These are phyloP conservation scores for Setomelanomma holmii DNA, from an alignment of 2,329 filamentous ascomycete species.

Conservation along the genomic window DNA sequence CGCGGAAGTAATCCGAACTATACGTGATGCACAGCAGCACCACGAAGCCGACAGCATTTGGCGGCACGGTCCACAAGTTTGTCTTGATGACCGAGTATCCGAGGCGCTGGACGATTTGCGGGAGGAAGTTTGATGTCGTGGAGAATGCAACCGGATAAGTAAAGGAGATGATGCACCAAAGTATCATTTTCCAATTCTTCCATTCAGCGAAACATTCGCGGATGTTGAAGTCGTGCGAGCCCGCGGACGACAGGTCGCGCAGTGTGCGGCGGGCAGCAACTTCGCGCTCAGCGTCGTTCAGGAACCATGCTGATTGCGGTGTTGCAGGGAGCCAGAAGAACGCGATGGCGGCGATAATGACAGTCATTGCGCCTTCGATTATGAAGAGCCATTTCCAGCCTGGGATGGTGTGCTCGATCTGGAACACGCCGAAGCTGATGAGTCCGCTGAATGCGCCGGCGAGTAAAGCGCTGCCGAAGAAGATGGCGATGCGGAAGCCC, in stretches of 20 bases:
- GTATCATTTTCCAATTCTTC: conserved; percentile 52
- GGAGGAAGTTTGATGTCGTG: conserved; percentile 57
- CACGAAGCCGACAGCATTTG: conserved; percentile 57
- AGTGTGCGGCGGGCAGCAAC: conserved; percentile 55
- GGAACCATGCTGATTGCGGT: conserved; percentile 48
- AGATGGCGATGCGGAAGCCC: conserved; percentile 54
- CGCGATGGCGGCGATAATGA: conserved; percentile 38
- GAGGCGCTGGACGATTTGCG: conserved; percentile 55
- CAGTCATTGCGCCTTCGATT: conserved; percentile 49
- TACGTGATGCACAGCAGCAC: conserved; percentile 55
- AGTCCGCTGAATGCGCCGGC: conserved; percentile 52
- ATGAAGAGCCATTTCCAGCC: conserved; percentile 57
- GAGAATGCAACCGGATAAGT: conserved; percentile 59
- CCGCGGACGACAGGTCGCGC: conserved; percentile 53
- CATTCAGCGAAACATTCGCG: conserved; percentile 54
- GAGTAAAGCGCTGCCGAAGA: conserved; percentile 53
- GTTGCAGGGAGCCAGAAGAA: conserved; percentile 46
- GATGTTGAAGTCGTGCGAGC: conserved; percentile 49
- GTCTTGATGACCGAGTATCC: conserved; percentile 56
- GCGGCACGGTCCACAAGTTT: conserved; percentile 59
- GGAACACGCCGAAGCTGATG: conserved; percentile 55
- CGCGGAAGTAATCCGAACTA: conserved; percentile 54
- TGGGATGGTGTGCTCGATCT: conserved; percentile 56
- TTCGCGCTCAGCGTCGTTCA: conserved; percentile 43
- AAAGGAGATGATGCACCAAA: conserved; percentile 56